A percentile compares a stretch with the other conserved stretches of the same genome.
phyloP scores from a whole-genome alignment of 225 moss, liverwort and hornwort species.

The Physcomitrellopsis africana region DNA sequence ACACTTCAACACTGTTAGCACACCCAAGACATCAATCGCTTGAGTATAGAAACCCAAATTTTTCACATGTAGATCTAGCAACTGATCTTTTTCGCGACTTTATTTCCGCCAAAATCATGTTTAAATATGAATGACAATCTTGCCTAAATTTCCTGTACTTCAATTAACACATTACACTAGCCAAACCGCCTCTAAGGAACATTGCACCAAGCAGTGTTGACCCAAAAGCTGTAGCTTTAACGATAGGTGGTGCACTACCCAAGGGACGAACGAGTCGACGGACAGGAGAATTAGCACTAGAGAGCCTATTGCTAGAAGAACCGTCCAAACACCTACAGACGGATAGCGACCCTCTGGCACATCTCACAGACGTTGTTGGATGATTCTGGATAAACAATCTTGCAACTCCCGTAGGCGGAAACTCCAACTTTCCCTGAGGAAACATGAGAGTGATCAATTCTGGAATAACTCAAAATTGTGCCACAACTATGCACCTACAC shows the following conservation, averaged over 20 bases:
- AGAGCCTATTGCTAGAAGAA: conserved; percentile 27
- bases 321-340: conserved; percentile 21
- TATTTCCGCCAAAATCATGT: not conserved
- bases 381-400: conserved; percentile 32
- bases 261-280: conserved; percentile 30
- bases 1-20: not conserved
- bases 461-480: conserved; percentile 22
- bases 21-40: not conserved
- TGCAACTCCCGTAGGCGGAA: conserved; percentile 38
- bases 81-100: conserved; percentile 4
- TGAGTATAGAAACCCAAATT: not conserved
- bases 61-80: not conserved
- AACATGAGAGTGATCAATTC: conserved; percentile 48
- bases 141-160: not conserved
- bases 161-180: conserved; percentile 21
- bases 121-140: not conserved
- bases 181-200: conserved; percentile 22
- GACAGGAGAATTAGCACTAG: conserved; percentile 16
- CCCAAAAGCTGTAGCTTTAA: conserved; percentile 28
- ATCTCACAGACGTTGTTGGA: conserved; percentile 29
- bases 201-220: conserved; percentile 36
- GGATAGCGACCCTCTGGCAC: conserved; percentile 30
- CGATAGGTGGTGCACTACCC: conserved; percentile 23
- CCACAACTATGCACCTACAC: conserved; percentile 8
- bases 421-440: conserved; percentile 60